Conservation (phyloP, 495 filamentous ascomycete genomes). For the Penicillium cataractarum region DNA sequence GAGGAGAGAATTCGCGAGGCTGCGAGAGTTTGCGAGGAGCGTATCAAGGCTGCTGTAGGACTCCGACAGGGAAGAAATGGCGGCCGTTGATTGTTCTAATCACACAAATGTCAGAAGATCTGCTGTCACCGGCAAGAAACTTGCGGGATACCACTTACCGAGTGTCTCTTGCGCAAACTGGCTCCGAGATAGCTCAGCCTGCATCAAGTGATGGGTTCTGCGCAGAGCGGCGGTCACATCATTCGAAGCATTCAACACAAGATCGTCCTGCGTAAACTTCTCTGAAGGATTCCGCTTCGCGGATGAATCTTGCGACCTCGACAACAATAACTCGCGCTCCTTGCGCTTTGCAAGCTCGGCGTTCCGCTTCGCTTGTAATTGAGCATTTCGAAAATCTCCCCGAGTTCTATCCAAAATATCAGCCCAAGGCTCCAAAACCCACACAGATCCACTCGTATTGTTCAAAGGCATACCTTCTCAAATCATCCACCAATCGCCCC, state of each 20-base stretch:
- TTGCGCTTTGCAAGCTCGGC: constrained; percentile 70
- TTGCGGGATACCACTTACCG: constrained; percentile 33
- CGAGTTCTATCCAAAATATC: constrained; percentile 57
- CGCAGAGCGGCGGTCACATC: constrained; percentile 85
- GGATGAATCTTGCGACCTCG: constrained; percentile 43
- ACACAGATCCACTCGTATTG: background rate
- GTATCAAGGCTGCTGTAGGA: constrained; percentile 78
- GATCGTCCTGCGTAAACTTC: constrained; percentile 65
- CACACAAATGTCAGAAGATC: constrained; percentile 14
- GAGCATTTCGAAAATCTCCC: constrained; percentile 78
- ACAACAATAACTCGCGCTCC: constrained; percentile 77
- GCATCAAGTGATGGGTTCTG: constrained; percentile 82
- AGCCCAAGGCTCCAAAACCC: constrained; percentile 7
- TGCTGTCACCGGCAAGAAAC: background rate
- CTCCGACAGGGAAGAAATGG: constrained; percentile 76
- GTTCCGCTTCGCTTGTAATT: constrained; percentile 78
- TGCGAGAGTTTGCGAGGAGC: constrained; percentile 70
- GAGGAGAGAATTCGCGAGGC: constrained; percentile 76
- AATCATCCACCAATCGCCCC: constrained; percentile 64
- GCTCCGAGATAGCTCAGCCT: constrained; percentile 77
- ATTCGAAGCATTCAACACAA: constrained; percentile 69
- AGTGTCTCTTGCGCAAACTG: constrained; percentile 89
- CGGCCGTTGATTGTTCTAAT: constrained; percentile 70
- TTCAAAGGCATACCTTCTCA: constrained; percentile 62
- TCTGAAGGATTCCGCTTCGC: constrained; percentile 44